Base-by-base conservation (phyloP, 1,284 basidiomycete species). In the Ganoderma sinense region DNA sequence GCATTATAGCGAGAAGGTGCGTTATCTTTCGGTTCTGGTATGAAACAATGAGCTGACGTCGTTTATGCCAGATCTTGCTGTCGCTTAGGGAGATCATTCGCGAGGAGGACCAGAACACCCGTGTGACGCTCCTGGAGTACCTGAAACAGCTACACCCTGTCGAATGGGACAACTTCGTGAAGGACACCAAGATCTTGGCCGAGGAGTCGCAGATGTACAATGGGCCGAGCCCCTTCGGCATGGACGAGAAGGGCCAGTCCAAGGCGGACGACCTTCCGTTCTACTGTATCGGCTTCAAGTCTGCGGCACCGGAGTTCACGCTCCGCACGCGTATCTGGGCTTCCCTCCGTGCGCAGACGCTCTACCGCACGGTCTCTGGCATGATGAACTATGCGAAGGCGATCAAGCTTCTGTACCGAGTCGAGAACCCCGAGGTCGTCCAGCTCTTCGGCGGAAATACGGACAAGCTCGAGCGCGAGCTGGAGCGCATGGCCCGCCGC, bases 341-440 rank as follows among this genome's bases (percentile, higher is more conserved):
- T 13, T 99, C 97, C 36, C 88, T 99, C 18, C 95, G 97, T 71
- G 97, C 97, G 26, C 98, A 99, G 85, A 99, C 98, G 3, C 90
- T 99, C 41, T 99, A 99, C 83, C 93, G 98, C 75, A 99, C 97
- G 26, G 97, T 99, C 20, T 98, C 98, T 60, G 98, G 97, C 65
- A 99, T 99, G 93, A 99, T 99, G 98, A 99, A 99, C 86, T 99
- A 99, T 83, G 92, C 95, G 77, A 99, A 99, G 87, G 97, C 98
- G 23, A 99, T 99, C 90, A 99, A 99, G 84, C 87, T 99, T n/a
- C 89, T 99, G 39, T 98, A 99, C 84, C 96, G 97, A 74, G 97
- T 99, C 67, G 98, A 99, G 85, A 99, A 99, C 84, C 98, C 97
- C 29, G 97, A 99, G 81, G 94, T 99, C 62, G 97, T 99, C 5